Evolutionary conservation across 2,329 filamentous ascomycete genomes (phyloP), one percentile per base, ranked within the genome.

Genomic region (Sphaerostilbella broomeana): DNA sequence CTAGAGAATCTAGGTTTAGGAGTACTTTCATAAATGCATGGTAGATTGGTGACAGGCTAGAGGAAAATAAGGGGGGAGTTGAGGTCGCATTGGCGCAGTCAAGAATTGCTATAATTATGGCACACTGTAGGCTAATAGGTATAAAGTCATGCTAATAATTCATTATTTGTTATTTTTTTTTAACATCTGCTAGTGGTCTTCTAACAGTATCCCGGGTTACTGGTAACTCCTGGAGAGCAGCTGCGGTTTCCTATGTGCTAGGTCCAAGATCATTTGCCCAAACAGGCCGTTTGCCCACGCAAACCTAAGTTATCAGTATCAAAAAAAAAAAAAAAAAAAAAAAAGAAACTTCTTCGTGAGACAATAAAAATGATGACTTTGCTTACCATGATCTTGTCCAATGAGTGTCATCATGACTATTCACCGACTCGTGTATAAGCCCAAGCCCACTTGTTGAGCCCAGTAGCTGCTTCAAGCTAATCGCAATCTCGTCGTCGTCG

Each of bases 211-310:
- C n/a, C n/a, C n/a, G n/a, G n/a, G n/a, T n/a, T n/a, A n/a, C n/a
- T n/a, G n/a, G n/a, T n/a, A n/a, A n/a, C n/a, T n/a, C 11, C 79
- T 81, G 59, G 95, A 95, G 26, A 97, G 73, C 51, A 97, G 60
- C 61, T 94, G 77, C 4, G 92, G 92, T 62, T 94, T 95, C 58
- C 90, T 70, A 62, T 83, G 81, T 1, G 89, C 92, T 37, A 98
- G 59, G 65, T 95, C 87, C 36, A 98, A 66, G 31, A 98, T 86
- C 0, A 89, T 94, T 60, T 87, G 82, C 11, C 90, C 88, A 63
- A 95, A 97, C 9, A 98, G 87, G 1, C 87, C 92, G 52, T 98
- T 98, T 9, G 92, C 92, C 92, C 89, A 97, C 3, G 90, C 87
- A 60, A 97, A n/a, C n/a, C n/a, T n/a, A n/a, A n/a, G n/a, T n/a